Evolutionary conservation across 108 stramenopile genomes (phyloP).

Genomic region (Hondaea fermentalgiana): DNA sequence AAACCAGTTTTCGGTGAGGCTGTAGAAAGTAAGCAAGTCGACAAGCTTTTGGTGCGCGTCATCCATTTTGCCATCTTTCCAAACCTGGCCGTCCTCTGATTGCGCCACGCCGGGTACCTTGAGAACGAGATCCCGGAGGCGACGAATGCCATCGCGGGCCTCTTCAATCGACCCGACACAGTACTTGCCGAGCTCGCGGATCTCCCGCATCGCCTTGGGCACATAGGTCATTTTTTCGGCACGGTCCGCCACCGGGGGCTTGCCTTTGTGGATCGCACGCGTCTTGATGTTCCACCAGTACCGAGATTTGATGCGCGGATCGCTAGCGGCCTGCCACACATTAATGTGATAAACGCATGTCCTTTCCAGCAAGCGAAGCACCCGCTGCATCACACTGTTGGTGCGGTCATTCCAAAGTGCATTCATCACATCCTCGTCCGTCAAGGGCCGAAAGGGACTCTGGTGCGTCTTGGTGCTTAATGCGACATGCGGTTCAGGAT

Average conservation of each 20-base stretch:
- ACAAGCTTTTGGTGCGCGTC: slow-evolving; percentile 3
- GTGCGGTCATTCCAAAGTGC: not conserved
- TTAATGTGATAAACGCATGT: not conserved
- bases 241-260: not conserved
- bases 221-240: not conserved
- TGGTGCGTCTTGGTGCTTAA: not conserved
- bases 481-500: not conserved
- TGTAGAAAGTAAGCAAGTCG: not conserved
- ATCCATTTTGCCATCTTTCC: not conserved
- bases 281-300: slow-evolving; percentile 17
- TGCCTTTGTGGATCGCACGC: not conserved
- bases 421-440: not conserved
- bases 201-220: not conserved
- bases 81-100: not conserved
- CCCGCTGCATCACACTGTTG: slow-evolving; percentile 2
- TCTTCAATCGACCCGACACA: not conserved
- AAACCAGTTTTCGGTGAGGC: not conserved
- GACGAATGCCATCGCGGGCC: not conserved
- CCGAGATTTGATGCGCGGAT: not conserved
- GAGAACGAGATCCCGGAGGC: not conserved
- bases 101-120: not conserved
- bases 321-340: not conserved
- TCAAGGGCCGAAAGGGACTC: not conserved
- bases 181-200: not conserved
- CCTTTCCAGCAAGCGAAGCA: not conserved